Evolutionary conservation across 2,329 filamentous ascomycete species (phyloP).

Genomic region (Epichloe elymi): DNA sequence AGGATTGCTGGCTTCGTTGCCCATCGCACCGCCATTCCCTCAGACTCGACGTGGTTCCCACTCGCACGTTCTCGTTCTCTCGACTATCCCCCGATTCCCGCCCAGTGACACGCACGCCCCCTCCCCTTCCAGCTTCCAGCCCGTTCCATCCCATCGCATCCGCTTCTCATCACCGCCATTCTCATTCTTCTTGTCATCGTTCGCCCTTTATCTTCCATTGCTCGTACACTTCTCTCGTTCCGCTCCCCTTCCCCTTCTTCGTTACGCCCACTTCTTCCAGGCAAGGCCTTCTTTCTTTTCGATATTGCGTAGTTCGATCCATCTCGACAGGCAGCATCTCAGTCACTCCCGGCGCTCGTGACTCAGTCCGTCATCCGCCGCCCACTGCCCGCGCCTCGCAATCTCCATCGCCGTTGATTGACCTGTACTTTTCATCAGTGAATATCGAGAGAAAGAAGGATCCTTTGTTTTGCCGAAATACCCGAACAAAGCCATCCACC

Average conservation of each 20-base stretch:
- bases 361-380: slow-evolving; percentile 6
- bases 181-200: slow-evolving; percentile 16
- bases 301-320: slow-evolving; percentile 17
- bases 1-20: slow-evolving; percentile 5
- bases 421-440: slow-evolving; percentile 4
- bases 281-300: slow-evolving; percentile 23
- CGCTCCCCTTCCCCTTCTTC: slow-evolving; percentile 9
- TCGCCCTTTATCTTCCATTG: slow-evolving; percentile 19
- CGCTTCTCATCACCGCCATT: slow-evolving; percentile 22
- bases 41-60: background rate
- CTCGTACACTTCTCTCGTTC: slow-evolving; percentile 15
- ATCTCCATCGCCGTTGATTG: slow-evolving; percentile 10
- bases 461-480: slow-evolving; percentile 1
- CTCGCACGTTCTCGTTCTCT: background rate
- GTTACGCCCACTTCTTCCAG: slow-evolving; percentile 10
- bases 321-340: background rate
- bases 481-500: background rate
- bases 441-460: slow-evolving; percentile 22
- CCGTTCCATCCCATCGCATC: slow-evolving; percentile 10
- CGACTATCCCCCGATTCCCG: slow-evolving; percentile 1
- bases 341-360: background rate
- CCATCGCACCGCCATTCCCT: slow-evolving; percentile 4
- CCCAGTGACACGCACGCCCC: slow-evolving; percentile 15
- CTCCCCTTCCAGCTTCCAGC: slow-evolving; percentile 17
- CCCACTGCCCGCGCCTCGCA: slow-evolving; percentile 12